Evolutionary conservation across 2,329 filamentous ascomycete genomes (phyloP).

Genomic region (Grosmannia penicillata): DNA sequence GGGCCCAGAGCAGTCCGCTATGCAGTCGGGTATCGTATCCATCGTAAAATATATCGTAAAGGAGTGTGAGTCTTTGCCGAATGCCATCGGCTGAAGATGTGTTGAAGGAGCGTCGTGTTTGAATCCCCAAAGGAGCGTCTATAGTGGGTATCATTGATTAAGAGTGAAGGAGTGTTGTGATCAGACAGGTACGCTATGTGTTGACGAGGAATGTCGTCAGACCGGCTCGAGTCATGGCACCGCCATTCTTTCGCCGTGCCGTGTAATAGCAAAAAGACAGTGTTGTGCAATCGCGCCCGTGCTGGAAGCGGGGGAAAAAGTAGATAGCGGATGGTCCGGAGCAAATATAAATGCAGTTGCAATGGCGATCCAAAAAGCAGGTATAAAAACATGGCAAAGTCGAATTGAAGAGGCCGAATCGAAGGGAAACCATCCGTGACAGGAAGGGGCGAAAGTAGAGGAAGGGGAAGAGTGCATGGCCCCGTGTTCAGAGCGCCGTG

Average conservation of each 20-base stretch:
- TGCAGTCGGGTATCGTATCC: conserved; percentile 34
- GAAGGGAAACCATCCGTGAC: not conserved
- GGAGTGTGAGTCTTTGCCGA: conserved; percentile 25
- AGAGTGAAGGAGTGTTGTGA: conserved; percentile 19
- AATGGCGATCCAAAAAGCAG: no score
- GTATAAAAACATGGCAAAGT: conserved; percentile 11
- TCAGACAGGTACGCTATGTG: not conserved
- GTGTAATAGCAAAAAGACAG: conserved; percentile 6
- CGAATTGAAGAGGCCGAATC: not conserved
- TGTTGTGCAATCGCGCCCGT: conserved; percentile 9
- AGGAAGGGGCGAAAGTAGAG: not conserved
- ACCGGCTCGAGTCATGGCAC: conserved; percentile 11
- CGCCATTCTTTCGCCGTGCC: conserved; percentile 4
- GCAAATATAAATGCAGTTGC: conserved; percentile 12
- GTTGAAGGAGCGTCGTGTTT: conserved; percentile 18
- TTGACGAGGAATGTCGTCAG: conserved; percentile 17
- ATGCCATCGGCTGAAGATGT: conserved; percentile 18
- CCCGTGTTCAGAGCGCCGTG: no score
- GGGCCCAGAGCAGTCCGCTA: conserved; percentile 27
- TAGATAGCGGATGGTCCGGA: no score
- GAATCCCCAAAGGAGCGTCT: conserved; percentile 28
- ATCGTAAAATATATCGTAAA: conserved; percentile 20
- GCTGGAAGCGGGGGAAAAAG: conserved; percentile 10
- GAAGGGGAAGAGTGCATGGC: not conserved
- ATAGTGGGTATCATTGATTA: conserved; percentile 25